Conservation (phyloP, 441 rosid genomes). For the Hura crepitans region DNA sequence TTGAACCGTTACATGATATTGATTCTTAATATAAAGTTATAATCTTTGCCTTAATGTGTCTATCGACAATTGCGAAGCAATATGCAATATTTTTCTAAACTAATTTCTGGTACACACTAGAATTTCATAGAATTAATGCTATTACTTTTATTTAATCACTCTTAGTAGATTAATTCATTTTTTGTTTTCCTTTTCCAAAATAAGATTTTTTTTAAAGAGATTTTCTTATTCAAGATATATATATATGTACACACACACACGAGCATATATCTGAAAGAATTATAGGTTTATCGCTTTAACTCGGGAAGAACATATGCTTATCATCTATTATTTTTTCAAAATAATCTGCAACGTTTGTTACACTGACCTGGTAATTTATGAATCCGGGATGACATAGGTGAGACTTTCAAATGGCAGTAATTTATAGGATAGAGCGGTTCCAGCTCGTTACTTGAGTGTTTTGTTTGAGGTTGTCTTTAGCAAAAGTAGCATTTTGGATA, state of each 20-base stretch:
- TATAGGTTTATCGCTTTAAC: not conserved
- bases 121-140: conserved; percentile 10
- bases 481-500: not conserved
- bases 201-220: not conserved
- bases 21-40: conserved; percentile 2
- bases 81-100: not conserved
- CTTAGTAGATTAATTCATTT: not conserved
- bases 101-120: not conserved
- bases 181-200: not conserved
- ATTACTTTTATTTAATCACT: not conserved
- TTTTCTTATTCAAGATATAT: conserved; percentile 6
- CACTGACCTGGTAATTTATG: not conserved
- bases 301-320: not conserved
- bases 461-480: not conserved
- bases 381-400: not conserved
- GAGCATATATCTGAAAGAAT: not conserved
- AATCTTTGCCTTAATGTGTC: not conserved
- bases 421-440: not conserved
- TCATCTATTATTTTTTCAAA: not conserved
- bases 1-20: not conserved
- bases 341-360: not conserved
- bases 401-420: not conserved
- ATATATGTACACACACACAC: not conserved
- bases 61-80: conserved; percentile 4
- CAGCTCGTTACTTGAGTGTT: too few species aligned